Percentiles rank a stretch among this genome's conserved stretches.
Evolutionary conservation across 75 land plant genomes (phyloP).

Genomic region (Gnetum montanum): DNA sequence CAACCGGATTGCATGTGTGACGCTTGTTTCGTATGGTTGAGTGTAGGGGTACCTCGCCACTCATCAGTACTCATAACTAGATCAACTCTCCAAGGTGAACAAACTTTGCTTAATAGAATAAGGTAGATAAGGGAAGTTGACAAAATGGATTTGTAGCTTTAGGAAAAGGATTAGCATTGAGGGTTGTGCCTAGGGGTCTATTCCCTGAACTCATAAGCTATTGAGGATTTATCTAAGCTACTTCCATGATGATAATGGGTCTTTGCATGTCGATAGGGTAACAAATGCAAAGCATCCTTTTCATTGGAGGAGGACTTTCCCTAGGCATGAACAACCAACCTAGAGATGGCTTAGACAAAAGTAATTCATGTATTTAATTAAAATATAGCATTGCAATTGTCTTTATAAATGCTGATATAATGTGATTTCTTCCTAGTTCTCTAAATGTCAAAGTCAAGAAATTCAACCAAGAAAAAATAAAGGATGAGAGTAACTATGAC

Average conservation of each 20-base stretch:
- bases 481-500: conserved; percentile 28
- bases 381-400: background rate
- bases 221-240: background rate
- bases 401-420: conserved; percentile 17
- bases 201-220: background rate
- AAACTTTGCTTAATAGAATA: no score
- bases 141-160: no score
- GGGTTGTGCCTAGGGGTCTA: background rate
- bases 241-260: background rate
- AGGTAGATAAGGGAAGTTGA: no score
- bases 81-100: no score
- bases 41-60: no score
- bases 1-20: no score
- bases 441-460: no score
- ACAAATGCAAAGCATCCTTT: no score
- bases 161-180: background rate
- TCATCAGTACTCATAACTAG: no score
- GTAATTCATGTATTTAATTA: background rate
- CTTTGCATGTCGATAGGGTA: background rate
- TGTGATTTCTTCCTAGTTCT: conserved; percentile 37
- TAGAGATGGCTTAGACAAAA: background rate
- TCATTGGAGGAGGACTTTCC: background rate
- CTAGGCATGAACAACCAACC: background rate
- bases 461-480: no score
- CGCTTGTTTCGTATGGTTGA: no score